Conservation (phyloP, 1,284 basidiomycete genomes). For the Fomitopsis betulina region DNA sequence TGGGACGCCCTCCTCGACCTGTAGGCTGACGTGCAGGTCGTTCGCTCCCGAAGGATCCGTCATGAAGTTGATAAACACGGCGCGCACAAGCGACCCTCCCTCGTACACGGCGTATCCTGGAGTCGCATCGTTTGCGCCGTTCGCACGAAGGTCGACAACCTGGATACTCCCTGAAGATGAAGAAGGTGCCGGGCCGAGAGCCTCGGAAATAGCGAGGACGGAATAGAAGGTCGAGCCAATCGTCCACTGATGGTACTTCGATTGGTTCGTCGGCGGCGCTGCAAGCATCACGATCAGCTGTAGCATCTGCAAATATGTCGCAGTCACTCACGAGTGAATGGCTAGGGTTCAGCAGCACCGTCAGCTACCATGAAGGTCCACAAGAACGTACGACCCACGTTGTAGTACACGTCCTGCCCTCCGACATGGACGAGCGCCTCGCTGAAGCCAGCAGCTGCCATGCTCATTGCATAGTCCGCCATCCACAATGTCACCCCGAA, state of each 20-base stretch:
- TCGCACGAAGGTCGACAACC: constrained; percentile 54
- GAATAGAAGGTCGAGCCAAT: constrained; percentile 68
- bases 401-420: constrained; percentile 66
- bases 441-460: constrained; percentile 54
- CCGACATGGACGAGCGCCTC: constrained; percentile 59
- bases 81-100: constrained; percentile 46
- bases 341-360: constrained; percentile 12
- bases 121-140: constrained; percentile 46
- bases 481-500: constrained; percentile 48
- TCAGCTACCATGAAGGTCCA: too few species aligned
- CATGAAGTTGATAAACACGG: constrained; percentile 69
- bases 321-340: constrained; percentile 39
- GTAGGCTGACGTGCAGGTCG: constrained; percentile 48
- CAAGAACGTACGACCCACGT: constrained; percentile 35
- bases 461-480: constrained; percentile 33
- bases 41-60: constrained; percentile 47
- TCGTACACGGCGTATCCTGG: constrained; percentile 76
- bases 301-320: neutral
- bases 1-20: constrained; percentile 34
- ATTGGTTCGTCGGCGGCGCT: constrained; percentile 60
- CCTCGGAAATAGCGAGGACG: constrained; percentile 63
- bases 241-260: constrained; percentile 55
- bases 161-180: constrained; percentile 41
- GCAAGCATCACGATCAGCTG: neutral
- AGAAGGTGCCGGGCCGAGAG: constrained; percentile 42